These are phyloP conservation scores for Silybum marianum DNA, from an alignment of 129 eudicot genomes.

Conservation along the genomic window DNA sequence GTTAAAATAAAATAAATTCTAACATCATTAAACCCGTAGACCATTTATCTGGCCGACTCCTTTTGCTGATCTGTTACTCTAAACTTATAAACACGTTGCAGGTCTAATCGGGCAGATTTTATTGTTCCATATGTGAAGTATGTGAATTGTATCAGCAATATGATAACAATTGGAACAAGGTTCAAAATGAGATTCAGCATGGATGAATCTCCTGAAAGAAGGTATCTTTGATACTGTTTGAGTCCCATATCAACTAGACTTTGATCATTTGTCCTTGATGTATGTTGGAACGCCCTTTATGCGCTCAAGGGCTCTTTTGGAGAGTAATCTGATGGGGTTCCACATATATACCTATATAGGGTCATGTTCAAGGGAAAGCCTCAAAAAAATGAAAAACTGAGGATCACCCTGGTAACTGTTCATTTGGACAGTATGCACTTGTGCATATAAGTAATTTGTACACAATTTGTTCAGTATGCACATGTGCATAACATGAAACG, in stretches of 20 bases:
- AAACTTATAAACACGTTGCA: slow-evolving; percentile 32
- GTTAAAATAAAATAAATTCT: slow-evolving; percentile 29
- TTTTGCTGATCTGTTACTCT: slow-evolving; percentile 4
- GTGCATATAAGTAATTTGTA: no score
- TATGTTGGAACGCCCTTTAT: neutral
- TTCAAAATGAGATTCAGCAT: slow-evolving; percentile 76
- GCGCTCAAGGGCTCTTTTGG: neutral
- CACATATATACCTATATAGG: neutral
- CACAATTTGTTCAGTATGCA: no score
- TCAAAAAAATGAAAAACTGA: no score
- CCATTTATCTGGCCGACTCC: neutral
- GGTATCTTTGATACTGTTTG: slow-evolving; percentile 39
- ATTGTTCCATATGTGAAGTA: slow-evolving; percentile 63
- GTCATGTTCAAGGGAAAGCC: no score
- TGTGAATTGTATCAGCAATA: slow-evolving; percentile 44
- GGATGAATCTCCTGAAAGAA: slow-evolving; percentile 87
- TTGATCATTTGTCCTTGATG: neutral
- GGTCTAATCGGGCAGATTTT: slow-evolving; percentile 84
- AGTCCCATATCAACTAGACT: neutral
- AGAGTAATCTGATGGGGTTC: neutral
- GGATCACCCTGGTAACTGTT: no score
- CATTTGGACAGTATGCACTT: no score
- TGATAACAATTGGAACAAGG: slow-evolving; percentile 63
- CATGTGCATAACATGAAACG: no score
- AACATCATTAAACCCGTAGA: neutral